Evolutionary conservation across 768 basidiomycete genomes (phyloP).

Genomic region (Russula brevipes): DNA sequence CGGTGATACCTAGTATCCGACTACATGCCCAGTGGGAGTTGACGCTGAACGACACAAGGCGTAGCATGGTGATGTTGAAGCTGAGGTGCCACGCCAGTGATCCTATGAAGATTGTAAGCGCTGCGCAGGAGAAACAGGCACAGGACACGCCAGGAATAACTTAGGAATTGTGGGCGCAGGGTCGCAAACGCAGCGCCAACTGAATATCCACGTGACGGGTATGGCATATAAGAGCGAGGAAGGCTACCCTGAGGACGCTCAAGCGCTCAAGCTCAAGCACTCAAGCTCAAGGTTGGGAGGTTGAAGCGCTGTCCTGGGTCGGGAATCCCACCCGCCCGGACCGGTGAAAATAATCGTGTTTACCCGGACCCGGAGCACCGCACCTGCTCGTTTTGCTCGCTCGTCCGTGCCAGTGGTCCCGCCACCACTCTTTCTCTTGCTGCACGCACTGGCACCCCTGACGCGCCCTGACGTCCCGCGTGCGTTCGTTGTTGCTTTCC

Average conservation of each 20-base stretch:
- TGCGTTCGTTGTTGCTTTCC: too few relatives aligned
- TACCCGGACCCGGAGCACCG: too few relatives aligned
- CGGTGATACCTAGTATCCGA: constrained; percentile 32
- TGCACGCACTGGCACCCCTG: too few relatives aligned
- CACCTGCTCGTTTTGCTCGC: too few relatives aligned
- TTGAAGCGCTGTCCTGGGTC: constrained; percentile 86
- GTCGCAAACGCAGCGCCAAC: constrained; percentile 50
- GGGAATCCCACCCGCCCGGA: too few relatives aligned
- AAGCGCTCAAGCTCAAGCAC: too few relatives aligned
- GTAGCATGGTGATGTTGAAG: constrained; percentile 95
- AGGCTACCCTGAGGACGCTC: constrained; percentile 42
- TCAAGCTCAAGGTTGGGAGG: constrained; percentile 73
- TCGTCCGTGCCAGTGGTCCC: too few relatives aligned
- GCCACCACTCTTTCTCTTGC: too few relatives aligned
- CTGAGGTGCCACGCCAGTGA: constrained; percentile 67
- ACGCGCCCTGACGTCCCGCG: too few relatives aligned
- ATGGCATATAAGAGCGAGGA: constrained; percentile 53
- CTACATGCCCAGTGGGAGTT: constrained; percentile 84
- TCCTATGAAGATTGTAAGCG: constrained; percentile 43
- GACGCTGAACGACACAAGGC: constrained; percentile 88
- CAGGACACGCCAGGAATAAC: constrained; percentile 55
- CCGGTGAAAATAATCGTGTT: too few relatives aligned
- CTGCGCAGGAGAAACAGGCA: neutral
- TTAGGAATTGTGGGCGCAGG: constrained; percentile 51
- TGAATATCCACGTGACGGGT: constrained; percentile 71